Evolutionary conservation across 2,329 filamentous ascomycete species (phyloP), one percentile per base, ranked within the genome.

Genomic region (Colletotrichum somersetense): DNA sequence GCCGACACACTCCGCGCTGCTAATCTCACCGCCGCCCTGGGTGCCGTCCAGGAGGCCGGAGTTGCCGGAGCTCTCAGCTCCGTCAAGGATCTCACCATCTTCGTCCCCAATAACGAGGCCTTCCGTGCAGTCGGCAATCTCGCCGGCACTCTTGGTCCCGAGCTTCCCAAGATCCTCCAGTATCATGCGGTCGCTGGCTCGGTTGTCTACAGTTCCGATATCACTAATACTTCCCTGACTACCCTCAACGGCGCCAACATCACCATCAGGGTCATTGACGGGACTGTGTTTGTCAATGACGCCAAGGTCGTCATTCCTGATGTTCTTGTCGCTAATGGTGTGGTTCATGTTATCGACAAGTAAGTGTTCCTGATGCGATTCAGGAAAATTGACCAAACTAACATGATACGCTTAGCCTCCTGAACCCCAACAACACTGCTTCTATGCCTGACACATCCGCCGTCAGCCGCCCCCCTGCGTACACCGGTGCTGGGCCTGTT

Each of bases 161-260:
- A 88, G 18, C 82, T 92, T 1, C 78, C 83, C 2, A 79, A 78
- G 38, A 85, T 93, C 62, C 83, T 93, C 44, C 81, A 84, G 35
- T 93, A 93, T 80, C 91, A 94, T 78, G 85, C 93, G 63, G 80
- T 93, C 56, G 83, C 84, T 57, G 86, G 85, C 57, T 83, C 83
- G 11, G 84, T 91, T 1, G 82, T 81, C 66, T 92, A 91, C 80
- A 87, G 85, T 61, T 78, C 79, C 5, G 33, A 62, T 14, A 59
- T 75, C 30, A 57, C 55, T 30, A 75, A 75, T 30, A 67, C 71
- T 6, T 72, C 73, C 1, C 0, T 75, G 23, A 79, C 71, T 73
- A 76, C 57, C 67, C n/a, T 68, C 46, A 58, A 74, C 67, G 42
- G 65, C 73, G 67, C 71, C 11, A 80, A 82, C 52, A 67, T 74